phyloP scores from a whole-genome alignment of 768 basidiomycete species.

The Collybia nuda region DNA sequence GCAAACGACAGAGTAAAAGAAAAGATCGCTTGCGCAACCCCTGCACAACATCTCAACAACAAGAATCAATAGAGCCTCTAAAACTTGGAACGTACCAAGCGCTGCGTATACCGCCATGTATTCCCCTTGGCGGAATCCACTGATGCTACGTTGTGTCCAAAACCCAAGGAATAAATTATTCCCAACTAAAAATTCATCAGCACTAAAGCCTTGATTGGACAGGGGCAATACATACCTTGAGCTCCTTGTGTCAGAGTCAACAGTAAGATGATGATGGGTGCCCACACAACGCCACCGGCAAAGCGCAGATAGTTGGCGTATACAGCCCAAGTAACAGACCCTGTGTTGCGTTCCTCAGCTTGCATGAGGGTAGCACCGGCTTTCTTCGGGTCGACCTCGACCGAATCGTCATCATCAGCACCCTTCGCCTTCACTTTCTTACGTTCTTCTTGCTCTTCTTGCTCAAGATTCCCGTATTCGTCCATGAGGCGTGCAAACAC shows the following conservation, averaged over 20 bases:
- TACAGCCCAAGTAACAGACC: conserved; percentile 47
- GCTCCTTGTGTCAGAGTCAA: conserved; percentile 48
- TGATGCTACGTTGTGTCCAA: conserved; percentile 61
- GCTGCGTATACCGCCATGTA: conserved; percentile 67
- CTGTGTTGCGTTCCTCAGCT: conserved; percentile 56
- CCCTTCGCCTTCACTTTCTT: conserved; percentile 7
- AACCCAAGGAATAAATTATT: conserved; percentile 67
- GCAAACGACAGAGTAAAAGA: conserved; percentile 48
- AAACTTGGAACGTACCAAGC: conserved; percentile 29
- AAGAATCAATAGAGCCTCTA: neutral
- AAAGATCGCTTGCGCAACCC: conserved; percentile 49
- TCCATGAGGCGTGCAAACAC: conserved; percentile 53
- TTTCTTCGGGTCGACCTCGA: conserved; percentile 21
- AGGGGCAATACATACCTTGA: conserved; percentile 35
- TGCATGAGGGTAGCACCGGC: conserved; percentile 40
- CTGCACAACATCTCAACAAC: conserved; percentile 19
- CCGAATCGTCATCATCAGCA: neutral
- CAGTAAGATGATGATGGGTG: conserved; percentile 41
- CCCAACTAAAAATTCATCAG: conserved; percentile 37
- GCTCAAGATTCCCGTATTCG: conserved; percentile 48
- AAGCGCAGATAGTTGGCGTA: conserved; percentile 47
- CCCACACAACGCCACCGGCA: conserved; percentile 51
- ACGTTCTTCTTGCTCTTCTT: conserved; percentile 28
- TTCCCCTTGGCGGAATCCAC: conserved; percentile 53
- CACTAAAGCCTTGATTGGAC: too few relatives aligned